phyloP scores from a whole-genome alignment of 2,329 filamentous ascomycete species.

The Fusarium sp. region DNA sequence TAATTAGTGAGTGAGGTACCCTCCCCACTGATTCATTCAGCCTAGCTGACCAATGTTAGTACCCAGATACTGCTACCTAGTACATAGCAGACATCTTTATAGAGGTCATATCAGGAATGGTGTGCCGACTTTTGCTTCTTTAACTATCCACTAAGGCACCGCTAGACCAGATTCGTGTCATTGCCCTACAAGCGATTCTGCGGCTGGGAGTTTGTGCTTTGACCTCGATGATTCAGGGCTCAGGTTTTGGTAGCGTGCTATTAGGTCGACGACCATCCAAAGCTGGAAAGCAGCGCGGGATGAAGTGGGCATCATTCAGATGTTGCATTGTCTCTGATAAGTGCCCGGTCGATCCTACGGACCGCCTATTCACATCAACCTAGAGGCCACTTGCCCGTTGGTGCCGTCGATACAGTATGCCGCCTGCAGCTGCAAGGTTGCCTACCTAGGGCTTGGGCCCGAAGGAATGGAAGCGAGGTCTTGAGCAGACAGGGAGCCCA shows the following conservation, averaged over 20 bases:
- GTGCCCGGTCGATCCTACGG: neutral
- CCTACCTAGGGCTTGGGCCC: slow-evolving; percentile 11
- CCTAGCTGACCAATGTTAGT: neutral
- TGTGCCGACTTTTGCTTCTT: neutral
- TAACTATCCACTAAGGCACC: neutral
- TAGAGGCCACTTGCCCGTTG: neutral
- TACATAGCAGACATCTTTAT: neutral
- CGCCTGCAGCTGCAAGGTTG: neutral
- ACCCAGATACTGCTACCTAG: too few relatives aligned
- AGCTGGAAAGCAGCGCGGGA: neutral
- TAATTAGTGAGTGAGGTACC: neutral
- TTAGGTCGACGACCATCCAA: neutral
- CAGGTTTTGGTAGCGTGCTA: neutral
- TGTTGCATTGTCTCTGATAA: neutral
- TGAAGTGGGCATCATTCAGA: neutral
- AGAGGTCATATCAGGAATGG: neutral
- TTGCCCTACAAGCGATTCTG: too few relatives aligned
- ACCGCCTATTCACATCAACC: neutral
- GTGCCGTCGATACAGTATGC: neutral
- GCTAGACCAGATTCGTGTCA: neutral
- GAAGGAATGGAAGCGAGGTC: slow-evolving; percentile 22
- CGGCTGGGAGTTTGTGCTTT: neutral
- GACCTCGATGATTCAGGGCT: neutral
- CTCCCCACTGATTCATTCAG: neutral
- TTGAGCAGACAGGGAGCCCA: neutral